Conservation (phyloP, 106 monocot genomes). For the Narthecium ossifragum region DNA sequence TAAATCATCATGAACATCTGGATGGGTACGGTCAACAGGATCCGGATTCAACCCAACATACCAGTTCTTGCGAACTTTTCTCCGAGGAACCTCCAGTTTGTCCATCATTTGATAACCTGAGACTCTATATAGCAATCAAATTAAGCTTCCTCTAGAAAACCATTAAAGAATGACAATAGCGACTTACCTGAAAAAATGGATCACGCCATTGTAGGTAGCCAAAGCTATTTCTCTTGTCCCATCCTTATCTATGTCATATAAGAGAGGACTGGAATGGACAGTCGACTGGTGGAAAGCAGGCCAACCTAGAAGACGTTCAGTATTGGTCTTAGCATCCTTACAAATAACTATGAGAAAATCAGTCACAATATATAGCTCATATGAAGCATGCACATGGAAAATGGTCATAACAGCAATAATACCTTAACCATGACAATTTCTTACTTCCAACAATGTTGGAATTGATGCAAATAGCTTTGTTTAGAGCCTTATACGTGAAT, state of each 20-base stretch:
- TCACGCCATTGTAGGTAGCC: constrained; percentile 94
- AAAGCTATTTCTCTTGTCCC: constrained; percentile 88
- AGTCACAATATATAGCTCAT: too few species aligned
- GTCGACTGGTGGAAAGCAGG: constrained; percentile 98
- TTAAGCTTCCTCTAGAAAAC: background rate
- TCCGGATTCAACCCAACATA: constrained; percentile 88
- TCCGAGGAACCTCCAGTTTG: constrained; percentile 91
- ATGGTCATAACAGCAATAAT: too few species aligned
- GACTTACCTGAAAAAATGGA: constrained; percentile 88
- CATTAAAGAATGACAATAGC: background rate
- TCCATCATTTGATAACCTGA: constrained; percentile 98
- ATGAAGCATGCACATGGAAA: too few species aligned
- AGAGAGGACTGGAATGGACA: constrained; percentile 88
- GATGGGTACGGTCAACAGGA: constrained; percentile 77
- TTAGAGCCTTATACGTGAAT: too few species aligned
- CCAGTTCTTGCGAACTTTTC: constrained; percentile 90
- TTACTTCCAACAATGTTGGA: too few species aligned
- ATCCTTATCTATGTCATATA: constrained; percentile 97
- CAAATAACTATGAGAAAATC: too few species aligned
- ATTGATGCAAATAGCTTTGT: too few species aligned
- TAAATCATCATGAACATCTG: constrained; percentile 80
- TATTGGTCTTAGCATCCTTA: too few species aligned
- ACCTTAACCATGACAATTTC: too few species aligned
- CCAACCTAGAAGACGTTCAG: constrained; percentile 76
- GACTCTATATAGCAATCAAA: constrained; percentile 37